Evolutionary conservation across 129 eudicot species (phyloP).

Genomic region (Artemisia tridentata): DNA sequence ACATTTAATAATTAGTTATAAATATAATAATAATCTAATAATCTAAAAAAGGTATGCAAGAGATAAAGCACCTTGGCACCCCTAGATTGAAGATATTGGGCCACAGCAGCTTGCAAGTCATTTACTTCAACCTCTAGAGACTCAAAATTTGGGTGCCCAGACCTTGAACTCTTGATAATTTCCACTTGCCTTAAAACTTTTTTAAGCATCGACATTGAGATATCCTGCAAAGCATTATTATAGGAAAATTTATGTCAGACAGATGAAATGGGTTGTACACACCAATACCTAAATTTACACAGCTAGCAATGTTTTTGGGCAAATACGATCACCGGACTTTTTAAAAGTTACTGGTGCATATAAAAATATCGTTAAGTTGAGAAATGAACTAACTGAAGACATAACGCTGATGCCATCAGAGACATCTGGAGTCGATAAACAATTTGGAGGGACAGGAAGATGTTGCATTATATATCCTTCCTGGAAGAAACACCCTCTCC

Average conservation of each 20-base stretch:
- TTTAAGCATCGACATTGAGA: constrained; percentile 65
- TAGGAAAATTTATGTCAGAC: constrained; percentile 1
- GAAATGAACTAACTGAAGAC: constrained; percentile 65
- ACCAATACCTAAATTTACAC: background rate
- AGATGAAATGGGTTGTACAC: constrained; percentile 8
- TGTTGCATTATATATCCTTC: constrained; percentile 82
- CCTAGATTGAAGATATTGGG: constrained; percentile 77
- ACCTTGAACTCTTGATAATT: constrained; percentile 68
- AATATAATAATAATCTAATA: background rate
- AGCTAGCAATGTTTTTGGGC: no score
- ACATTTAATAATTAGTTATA: background rate
- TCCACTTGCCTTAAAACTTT: constrained; percentile 83
- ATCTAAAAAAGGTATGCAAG: background rate
- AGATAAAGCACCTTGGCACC: constrained; percentile 76
- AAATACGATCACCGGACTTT: background rate
- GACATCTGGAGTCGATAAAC: constrained; percentile 87
- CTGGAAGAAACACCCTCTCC: constrained; percentile 71
- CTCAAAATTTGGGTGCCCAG: constrained; percentile 81
- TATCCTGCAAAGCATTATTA: constrained; percentile 55
- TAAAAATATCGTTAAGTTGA: background rate
- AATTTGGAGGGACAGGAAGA: constrained; percentile 94
- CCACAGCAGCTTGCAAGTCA: constrained; percentile 73
- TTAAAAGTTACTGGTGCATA: constrained; percentile 10
- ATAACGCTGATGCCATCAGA: constrained; percentile 89
- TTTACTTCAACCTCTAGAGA: constrained; percentile 79